Base-by-base conservation (phyloP, 2,329 filamentous ascomycete genomes). In the Nemania abortiva region DNA sequence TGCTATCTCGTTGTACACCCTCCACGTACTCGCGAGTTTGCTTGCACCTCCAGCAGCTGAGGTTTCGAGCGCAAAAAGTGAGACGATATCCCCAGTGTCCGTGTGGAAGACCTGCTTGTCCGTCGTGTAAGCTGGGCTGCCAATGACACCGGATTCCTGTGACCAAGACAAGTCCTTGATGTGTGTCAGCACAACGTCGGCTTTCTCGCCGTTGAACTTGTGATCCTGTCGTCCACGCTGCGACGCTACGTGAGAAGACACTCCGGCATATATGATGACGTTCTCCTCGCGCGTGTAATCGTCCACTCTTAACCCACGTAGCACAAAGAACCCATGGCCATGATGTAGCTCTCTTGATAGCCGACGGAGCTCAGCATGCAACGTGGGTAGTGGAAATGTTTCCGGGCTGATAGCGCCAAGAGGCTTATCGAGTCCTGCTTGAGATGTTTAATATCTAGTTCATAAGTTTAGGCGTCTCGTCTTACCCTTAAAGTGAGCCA, bases 1-100 rank as follows among this genome's bases (percentile, higher is more conserved):
- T 0, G 89, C 88, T 1, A 91, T 80, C 74, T 90, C 85, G 71
- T 91, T 91, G 75, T 91, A 91, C 2, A 91, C 85, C 2, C 81
- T 81, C 84, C 86, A 88, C 29, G 84, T 87, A 73, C 87, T 88
- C 0, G 87, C 84, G 11, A 91, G 77, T 68, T 85, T 85, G 72
- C 88, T 90, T 66, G 86, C 81, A 0, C 89, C 89, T 0, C 89
- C 89, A 1, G 80, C 79, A 0, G 83, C 84, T 0, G 88, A 85
- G 10, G 84, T 83, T 20, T 82, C 81, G 2, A 90, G 82, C 0
- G 85, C 85, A 56, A 89, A 86, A 6, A 91, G 79, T 1, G 86
- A 85, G 22, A 91, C 83, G 1, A 91, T 82, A 72, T 91, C 89
- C 9, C 88, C 84, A 0, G 77, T 75, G 72, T 91, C 89, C 0